Evolutionary conservation across 768 basidiomycete genomes (phyloP), one percentile per base, ranked within the genome.

Genomic region (Termitomyces sp.): DNA sequence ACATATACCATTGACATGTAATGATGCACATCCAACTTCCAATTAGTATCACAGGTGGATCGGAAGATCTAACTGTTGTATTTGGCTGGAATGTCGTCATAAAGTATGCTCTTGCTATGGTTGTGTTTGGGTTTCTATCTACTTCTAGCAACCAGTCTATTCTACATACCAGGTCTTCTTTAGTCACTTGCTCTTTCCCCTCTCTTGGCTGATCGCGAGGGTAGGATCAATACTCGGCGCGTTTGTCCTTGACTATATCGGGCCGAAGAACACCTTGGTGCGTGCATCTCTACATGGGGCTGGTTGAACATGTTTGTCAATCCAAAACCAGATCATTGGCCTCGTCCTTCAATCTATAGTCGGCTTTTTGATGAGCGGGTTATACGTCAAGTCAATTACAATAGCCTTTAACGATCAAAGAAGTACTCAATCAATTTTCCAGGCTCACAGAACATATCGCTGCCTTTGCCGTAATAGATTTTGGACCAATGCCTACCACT

Each of bases 321-420:
- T 22, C 30, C 17, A n/a, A 15, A 35, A 40, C 7, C 58, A 88
- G 87, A 89, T 90, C 57, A 56, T 64, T 19, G 88, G 90, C 44
- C 77, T 91, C n/a, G 51, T 90, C 19, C 60, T 69, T n/a, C 90
- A 91, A 65, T 83, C 87, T 2, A 43, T 88, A 54, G 71, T 90
- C 45, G 90, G 94, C 5, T 97, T 96, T 71, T 80, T 90, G 67
- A 90, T 98, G 86, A 89, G 88, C 56, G 94, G 91, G 0, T 70
- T 83, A 21, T 97, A 94, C 69, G 61, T 54, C 19, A 71, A 74
- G 69, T 81, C 56, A 43, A 74, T 62, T 24, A 10, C 17, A 41
- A 40, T 21, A 15, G 9, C 19, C 41, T 7, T 30, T 30, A 2
- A 9, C 9, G 8, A 32, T 32, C 46, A 2, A 17, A 30, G 1